Percentiles rank a stretch among this genome's conserved stretches.
Conservation (phyloP, 2,329 filamentous ascomycete species). For the Claviceps cyperi region DNA sequence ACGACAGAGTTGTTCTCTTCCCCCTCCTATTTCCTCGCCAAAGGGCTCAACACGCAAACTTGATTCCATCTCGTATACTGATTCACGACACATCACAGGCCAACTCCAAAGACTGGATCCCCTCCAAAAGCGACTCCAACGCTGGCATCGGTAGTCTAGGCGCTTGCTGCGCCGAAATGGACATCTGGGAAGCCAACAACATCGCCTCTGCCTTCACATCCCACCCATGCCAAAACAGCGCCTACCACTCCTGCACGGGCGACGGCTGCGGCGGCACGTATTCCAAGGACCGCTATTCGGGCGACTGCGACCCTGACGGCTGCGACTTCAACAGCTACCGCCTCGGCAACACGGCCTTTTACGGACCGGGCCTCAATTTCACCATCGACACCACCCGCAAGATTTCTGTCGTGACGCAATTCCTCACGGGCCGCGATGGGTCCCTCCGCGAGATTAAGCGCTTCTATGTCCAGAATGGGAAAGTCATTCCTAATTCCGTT, state of each 20-base stretch:
- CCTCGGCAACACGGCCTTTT: slow-evolving; percentile 48
- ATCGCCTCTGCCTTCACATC: slow-evolving; percentile 51
- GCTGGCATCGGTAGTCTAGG: slow-evolving; percentile 37
- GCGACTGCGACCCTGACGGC: slow-evolving; percentile 52
- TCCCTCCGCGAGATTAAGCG: slow-evolving; percentile 46
- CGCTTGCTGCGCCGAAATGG: slow-evolving; percentile 50
- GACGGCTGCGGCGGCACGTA: slow-evolving; percentile 40
- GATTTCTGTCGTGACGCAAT: slow-evolving; percentile 54
- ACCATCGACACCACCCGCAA: slow-evolving; percentile 45
- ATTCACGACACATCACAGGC: not conserved
- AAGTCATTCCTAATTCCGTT: slow-evolving; percentile 27
- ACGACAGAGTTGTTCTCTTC: not conserved
- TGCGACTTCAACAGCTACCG: slow-evolving; percentile 60
- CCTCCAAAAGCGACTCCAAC: slow-evolving; percentile 38
- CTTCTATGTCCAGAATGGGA: slow-evolving; percentile 50
- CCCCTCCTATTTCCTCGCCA: not conserved
- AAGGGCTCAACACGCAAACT: not conserved
- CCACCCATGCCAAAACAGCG: slow-evolving; percentile 42
- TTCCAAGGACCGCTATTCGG: slow-evolving; percentile 37
- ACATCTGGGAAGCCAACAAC: slow-evolving; percentile 50
- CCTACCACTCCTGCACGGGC: slow-evolving; percentile 35
- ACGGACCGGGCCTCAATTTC: slow-evolving; percentile 36
- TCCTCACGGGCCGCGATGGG: slow-evolving; percentile 33
- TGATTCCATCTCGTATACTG: too few relatives aligned
- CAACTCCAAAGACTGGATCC: slow-evolving; percentile 34